Evolutionary conservation across 2,329 filamentous ascomycete genomes (phyloP).

Genomic region (Harringtonia lauricola): DNA sequence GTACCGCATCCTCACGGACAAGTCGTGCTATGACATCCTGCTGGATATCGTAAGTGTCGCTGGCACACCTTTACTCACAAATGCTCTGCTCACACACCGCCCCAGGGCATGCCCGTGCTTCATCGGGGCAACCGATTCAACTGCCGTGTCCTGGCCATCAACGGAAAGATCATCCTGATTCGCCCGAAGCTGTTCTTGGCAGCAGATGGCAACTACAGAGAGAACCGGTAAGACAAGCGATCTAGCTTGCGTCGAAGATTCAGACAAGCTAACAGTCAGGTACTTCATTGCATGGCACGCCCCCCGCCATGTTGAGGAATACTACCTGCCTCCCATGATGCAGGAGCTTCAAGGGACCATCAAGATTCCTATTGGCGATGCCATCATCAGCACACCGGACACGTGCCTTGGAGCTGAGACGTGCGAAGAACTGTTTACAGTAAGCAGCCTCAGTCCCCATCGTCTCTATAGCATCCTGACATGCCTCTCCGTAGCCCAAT

Average conservation of each 20-base stretch:
- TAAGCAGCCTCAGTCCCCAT: background rate
- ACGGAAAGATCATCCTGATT: constrained; percentile 60
- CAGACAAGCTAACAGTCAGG: constrained; percentile 17
- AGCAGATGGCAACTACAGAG: constrained; percentile 45
- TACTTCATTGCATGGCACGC: constrained; percentile 55
- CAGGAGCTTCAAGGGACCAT: constrained; percentile 34
- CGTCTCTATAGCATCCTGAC: background rate
- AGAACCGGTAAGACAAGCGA: constrained; percentile 20
- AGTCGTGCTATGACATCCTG: constrained; percentile 52
- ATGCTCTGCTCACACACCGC: background rate
- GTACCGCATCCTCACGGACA: constrained; percentile 46
- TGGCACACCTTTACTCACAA: background rate
- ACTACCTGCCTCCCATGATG: constrained; percentile 49
- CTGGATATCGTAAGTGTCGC: constrained; percentile 37
- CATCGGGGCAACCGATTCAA: constrained; percentile 56
- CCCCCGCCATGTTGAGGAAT: constrained; percentile 49
- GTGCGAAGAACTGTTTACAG: constrained; percentile 16
- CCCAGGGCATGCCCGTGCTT: constrained; percentile 41
- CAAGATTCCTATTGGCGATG: constrained; percentile 56
- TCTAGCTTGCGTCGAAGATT: no score
- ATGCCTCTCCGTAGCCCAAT: constrained; percentile 11
- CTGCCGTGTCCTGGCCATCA: constrained; percentile 50
- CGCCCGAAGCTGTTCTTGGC: constrained; percentile 51
- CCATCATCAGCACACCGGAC: constrained; percentile 46
- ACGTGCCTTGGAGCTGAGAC: constrained; percentile 41